Base-by-base conservation (phyloP, 2,329 filamentous ascomycete species). In the Colletotrichum sp. region DNA sequence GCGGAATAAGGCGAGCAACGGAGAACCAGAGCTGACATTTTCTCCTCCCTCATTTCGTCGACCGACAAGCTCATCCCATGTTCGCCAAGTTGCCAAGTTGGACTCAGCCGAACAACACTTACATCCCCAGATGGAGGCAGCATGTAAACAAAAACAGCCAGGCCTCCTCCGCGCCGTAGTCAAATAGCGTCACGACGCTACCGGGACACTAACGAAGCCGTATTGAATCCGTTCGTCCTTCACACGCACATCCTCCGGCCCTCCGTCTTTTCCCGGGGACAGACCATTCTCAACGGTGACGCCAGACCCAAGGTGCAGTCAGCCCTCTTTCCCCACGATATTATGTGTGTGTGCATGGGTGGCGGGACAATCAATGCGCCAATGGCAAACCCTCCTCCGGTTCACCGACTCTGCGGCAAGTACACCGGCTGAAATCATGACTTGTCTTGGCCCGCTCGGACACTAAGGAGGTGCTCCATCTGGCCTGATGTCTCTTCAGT, bases 171-270 rank as follows among this genome's bases (percentile, higher is more conserved):
- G 12, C 59, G 26, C 63, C n/a, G 52, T 26, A 26, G 36, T n/a
- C 26, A 64, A 69, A 69, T 59, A 68, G 70, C 64, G 34, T 26
- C 73, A 73, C 36, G 13, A 36, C 63, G 70, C 70, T 69, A 69
- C 64, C 44, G 15, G 24, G 59, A 34, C 72, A 32, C 72, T 59
- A 63, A 49, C 24, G 30, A 64, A 13, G 36, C 55, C 52, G 69
- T 57, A 63, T 39, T 63, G 52, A 32, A 72, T 24, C 24, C 70
- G 55, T 21, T 21, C 52, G 39, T 64, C 21, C 18, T 39, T 21
- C 18, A 57, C 24, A 68, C 36, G 9, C 69, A 55, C 15, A 32
- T 55, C 36, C 18, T 26, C 10, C 28, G 60, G 26, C 21, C 34
- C 49, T 72, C 69, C 62, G 52, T 44, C 36, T 72, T 67, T 66